Percentiles rank a stretch among this genome's conserved stretches.
These are phyloP conservation scores for Talaromyces sp. DNA, from an alignment of 2,329 filamentous ascomycete species.

Conservation along the genomic window DNA sequence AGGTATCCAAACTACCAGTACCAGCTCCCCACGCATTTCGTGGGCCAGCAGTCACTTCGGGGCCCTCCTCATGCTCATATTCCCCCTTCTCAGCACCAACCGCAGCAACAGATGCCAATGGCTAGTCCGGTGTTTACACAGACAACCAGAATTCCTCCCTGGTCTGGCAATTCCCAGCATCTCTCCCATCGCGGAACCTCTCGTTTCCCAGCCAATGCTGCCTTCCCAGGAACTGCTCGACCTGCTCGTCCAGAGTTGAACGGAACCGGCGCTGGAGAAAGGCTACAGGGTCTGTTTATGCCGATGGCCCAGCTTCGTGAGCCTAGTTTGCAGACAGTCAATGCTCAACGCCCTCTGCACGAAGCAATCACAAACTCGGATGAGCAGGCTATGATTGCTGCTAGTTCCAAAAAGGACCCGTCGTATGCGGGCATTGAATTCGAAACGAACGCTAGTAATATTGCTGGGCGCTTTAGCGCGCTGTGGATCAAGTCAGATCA, in stretches of 20 bases:
- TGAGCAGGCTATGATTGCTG: neutral
- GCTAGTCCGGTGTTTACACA: neutral
- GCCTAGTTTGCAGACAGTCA: neutral
- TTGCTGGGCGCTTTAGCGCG: constrained; percentile 6
- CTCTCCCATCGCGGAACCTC: neutral
- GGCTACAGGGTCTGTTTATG: constrained; percentile 1
- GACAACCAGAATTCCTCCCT: neutral
- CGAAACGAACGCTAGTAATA: neutral
- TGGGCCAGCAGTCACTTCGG: neutral
- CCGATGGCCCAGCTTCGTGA: neutral
- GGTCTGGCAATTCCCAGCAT: neutral
- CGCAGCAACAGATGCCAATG: neutral
- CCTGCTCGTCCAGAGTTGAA: neutral
- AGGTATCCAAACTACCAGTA: neutral
- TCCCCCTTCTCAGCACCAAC: neutral
- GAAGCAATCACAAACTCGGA: neutral
- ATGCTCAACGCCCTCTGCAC: neutral
- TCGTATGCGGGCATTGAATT: constrained; percentile 3
- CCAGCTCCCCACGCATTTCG: neutral
- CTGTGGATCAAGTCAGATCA: constrained; percentile 15
- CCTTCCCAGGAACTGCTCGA: neutral
- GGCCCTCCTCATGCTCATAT: neutral
- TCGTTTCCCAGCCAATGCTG: neutral
- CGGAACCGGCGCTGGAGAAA: neutral
- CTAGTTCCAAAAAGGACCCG: neutral